These are phyloP conservation scores for Vitis riparia DNA, from an alignment of 164 flowering plant species.

Conservation along the genomic window DNA sequence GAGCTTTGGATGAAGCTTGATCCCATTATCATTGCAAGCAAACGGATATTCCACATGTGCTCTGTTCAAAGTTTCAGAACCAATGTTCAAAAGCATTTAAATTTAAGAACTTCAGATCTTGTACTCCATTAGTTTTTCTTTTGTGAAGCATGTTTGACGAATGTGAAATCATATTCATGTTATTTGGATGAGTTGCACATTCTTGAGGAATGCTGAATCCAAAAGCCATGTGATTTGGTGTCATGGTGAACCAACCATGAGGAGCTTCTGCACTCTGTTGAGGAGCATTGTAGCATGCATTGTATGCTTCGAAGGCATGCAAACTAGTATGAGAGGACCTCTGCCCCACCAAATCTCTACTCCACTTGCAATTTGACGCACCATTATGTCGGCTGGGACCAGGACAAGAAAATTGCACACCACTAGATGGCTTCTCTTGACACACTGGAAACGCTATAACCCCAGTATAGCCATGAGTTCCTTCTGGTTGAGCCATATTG, in stretches of 20 bases:
- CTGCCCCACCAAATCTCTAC: conserved; percentile 17
- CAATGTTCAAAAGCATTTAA: conserved; percentile 9
- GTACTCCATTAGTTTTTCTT: conserved; percentile 14
- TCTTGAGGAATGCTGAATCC: conserved; percentile 19
- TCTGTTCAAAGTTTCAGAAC: not conserved
- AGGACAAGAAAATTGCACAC: conserved; percentile 22
- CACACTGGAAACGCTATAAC: conserved; percentile 19
- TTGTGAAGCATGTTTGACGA: conserved; percentile 13
- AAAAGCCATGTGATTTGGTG: conserved; percentile 21
- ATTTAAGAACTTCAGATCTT: conserved; percentile 9
- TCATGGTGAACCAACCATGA: conserved; percentile 22
- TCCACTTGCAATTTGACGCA: conserved; percentile 27
- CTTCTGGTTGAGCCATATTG: conserved; percentile 18
- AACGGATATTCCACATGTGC: conserved; percentile 19
- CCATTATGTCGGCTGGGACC: conserved; percentile 20
- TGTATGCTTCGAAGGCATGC: conserved; percentile 24
- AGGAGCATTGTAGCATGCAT: conserved; percentile 19
- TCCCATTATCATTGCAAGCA: conserved; percentile 22
- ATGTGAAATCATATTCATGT: conserved; percentile 12
- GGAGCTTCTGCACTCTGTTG: conserved; percentile 23
- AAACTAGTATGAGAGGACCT: conserved; percentile 21
- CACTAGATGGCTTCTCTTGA: conserved; percentile 26
- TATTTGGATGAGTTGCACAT: conserved; percentile 14
- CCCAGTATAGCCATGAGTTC: conserved; percentile 16
- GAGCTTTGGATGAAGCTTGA: conserved; percentile 21